Percentiles rank a stretch among this genome's conserved stretches.
Conservation (phyloP, 2,329 filamentous ascomycete species). For the Fusarium euwallaceae region DNA sequence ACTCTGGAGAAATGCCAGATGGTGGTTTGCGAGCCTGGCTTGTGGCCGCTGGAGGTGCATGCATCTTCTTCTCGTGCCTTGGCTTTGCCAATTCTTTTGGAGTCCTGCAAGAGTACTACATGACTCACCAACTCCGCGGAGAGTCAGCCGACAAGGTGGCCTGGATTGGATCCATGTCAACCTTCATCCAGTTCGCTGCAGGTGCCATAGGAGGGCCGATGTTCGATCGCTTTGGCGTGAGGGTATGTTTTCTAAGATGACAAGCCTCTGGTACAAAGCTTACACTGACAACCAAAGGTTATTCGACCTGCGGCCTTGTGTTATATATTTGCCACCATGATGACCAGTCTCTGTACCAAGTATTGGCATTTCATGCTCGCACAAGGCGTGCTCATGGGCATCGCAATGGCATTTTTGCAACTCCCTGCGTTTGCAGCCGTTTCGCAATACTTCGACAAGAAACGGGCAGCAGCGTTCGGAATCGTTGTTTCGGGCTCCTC, state of each 20-base stretch:
- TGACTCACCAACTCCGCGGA: slow-evolving; percentile 50
- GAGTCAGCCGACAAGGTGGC: slow-evolving; percentile 52
- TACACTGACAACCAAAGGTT: not conserved
- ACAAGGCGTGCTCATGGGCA: slow-evolving; percentile 61
- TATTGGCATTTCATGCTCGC: slow-evolving; percentile 68
- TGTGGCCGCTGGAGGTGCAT: slow-evolving; percentile 52
- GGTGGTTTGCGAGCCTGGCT: slow-evolving; percentile 57
- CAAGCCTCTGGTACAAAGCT: not conserved
- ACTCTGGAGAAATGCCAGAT: slow-evolving; percentile 40
- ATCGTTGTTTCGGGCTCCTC: slow-evolving; percentile 61
- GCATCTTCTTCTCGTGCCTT: slow-evolving; percentile 55
- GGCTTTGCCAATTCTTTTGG: slow-evolving; percentile 61
- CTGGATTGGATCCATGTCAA: slow-evolving; percentile 58
- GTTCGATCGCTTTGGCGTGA: slow-evolving; percentile 39
- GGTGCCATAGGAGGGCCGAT: slow-evolving; percentile 31
- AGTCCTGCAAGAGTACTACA: slow-evolving; percentile 60
- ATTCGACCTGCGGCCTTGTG: slow-evolving; percentile 29
- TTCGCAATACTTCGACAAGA: slow-evolving; percentile 62
- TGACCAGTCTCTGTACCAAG: slow-evolving; percentile 50
- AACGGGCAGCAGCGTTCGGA: slow-evolving; percentile 61
- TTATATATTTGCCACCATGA: slow-evolving; percentile 38
- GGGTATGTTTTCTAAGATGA: not conserved
- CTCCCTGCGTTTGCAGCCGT: slow-evolving; percentile 61
- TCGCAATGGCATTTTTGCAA: slow-evolving; percentile 56
- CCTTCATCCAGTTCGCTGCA: slow-evolving; percentile 54